Evolutionary conservation across 345 rosid genomes (phyloP), one percentile per base, ranked within the genome.

Genomic region (Acer negundo): DNA sequence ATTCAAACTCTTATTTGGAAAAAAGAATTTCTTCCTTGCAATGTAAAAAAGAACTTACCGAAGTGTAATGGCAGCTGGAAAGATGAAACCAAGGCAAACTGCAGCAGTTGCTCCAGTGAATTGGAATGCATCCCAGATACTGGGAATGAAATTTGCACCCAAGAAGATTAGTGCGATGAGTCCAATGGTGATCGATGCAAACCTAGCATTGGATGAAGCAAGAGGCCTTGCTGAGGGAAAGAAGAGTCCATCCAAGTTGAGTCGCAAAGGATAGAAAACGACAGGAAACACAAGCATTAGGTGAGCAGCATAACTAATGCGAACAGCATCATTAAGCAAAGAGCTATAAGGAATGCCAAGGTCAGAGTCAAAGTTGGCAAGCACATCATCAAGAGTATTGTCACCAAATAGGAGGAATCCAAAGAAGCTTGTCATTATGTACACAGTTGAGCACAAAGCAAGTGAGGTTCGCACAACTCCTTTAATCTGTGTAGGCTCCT

Each of bases 101-200:
- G 95, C 94, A 75, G 97, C 90, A 1, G 98, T 96, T 67, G 99
- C 97, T 81, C 97, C 99, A 56, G 97, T 94, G 70, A 96, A 92
- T 73, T 96, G 97, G 83, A 96, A 96, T 77, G 95, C 99, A 79
- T 90, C 97, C 98, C 98, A 96, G 79, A 96, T 96, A 89, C 94
- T 94, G 40, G 99, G 99, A 62, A 96, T 94, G 77, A 87, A 90
- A 84, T 90, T 96, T 58, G 97, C 93, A 62, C 99, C 97, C 76
- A 86, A 56, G 82, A 94, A 90, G 79, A 96, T 91, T 17, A 87
- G 22, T 46, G 79, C 9, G 40, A 94, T 84, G 79, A 94, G 97
- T 6, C 80, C 90, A n/a, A 62, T 68, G 58, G 97, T 96, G 72
- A 94, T 61, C 12, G 81, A 83, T 10, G 86, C 84, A 83, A 94